A percentile compares a stretch with the other conserved stretches of the same genome.
Evolutionary conservation across 495 filamentous ascomycete species (phyloP).

Genomic region (Penicillium arizonense): DNA sequence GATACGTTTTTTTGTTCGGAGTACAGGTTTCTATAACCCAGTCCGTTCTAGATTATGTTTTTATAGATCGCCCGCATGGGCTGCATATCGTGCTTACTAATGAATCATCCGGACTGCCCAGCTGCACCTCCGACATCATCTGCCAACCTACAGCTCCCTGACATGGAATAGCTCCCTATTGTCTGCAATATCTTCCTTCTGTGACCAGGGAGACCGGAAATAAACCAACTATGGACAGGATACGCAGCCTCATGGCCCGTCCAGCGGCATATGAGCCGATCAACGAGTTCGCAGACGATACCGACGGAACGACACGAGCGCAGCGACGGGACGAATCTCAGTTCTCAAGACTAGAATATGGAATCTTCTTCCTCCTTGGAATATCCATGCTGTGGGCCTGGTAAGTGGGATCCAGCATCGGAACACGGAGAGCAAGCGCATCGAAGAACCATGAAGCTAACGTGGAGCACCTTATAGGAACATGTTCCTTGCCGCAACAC

Average conservation of each 20-base stretch:
- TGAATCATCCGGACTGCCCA: too few species aligned
- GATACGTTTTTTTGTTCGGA: too few species aligned
- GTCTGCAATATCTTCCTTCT: too few species aligned
- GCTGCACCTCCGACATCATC: too few species aligned
- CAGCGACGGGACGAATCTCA: conserved; percentile 20
- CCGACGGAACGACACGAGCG: conserved; percentile 16
- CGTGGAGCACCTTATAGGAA: conserved; percentile 58
- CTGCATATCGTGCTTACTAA: too few species aligned
- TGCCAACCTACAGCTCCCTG: too few species aligned
- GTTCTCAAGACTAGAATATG: conserved; percentile 82
- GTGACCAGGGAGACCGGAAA: too few species aligned
- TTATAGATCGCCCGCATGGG: too few species aligned
- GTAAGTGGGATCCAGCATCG: conserved; percentile 49
- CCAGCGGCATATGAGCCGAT: conserved; percentile 58
- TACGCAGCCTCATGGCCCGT: conserved; percentile 47
- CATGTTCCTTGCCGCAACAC: conserved; percentile 95
- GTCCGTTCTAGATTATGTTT: too few species aligned
- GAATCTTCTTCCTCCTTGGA: conserved; percentile 81
- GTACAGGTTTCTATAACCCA: too few species aligned
- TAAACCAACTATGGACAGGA: conserved; percentile 37
- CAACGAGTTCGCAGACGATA: conserved; percentile 40
- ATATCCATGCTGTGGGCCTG: conserved; percentile 96
- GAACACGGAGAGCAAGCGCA: not conserved
- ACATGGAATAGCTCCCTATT: too few species aligned
- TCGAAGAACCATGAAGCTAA: conserved; percentile 2